Percentiles rank a stretch among this genome's conserved stretches.
phyloP scores from a whole-genome alignment of 2,329 filamentous ascomycete genomes.

The Fusarium longipes region DNA sequence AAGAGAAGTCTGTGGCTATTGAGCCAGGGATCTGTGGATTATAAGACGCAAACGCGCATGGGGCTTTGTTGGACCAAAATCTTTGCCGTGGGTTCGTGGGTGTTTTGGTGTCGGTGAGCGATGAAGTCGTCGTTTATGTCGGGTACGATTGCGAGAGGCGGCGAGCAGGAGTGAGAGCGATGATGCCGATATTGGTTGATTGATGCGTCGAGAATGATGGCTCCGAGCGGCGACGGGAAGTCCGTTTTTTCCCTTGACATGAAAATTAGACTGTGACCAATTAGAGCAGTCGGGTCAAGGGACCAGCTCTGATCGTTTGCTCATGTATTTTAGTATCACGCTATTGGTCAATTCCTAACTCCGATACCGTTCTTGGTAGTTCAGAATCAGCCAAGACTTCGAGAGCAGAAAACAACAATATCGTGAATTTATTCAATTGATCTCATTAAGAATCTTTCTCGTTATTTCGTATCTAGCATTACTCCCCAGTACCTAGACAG shows the following conservation, averaged over 20 bases:
- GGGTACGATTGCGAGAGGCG: neutral
- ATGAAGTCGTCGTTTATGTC: neutral
- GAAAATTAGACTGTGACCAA: conserved; percentile 34
- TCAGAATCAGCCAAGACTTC: neutral
- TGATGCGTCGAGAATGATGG: conserved; percentile 20
- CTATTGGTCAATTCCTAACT: conserved; percentile 39
- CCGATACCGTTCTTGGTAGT: conserved; percentile 11
- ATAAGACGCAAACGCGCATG: conserved; percentile 21
- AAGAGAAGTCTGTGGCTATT: conserved; percentile 13
- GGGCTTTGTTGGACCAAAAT: neutral
- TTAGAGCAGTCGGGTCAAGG: conserved; percentile 23
- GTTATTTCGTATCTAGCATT: neutral
- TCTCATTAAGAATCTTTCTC: too few species aligned
- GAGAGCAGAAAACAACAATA: neutral
- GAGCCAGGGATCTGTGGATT: conserved; percentile 24
- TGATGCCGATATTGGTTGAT: conserved; percentile 26
- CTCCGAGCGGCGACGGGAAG: conserved; percentile 22
- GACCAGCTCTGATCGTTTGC: conserved; percentile 3
- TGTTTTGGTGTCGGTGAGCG: neutral
- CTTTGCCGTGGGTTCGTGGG: neutral
- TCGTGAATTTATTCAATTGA: too few species aligned
- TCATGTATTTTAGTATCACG: neutral
- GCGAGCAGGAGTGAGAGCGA: conserved; percentile 3
- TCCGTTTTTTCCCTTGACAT: conserved; percentile 41
- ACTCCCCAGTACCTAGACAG: too few species aligned